Percentiles rank a stretch among this genome's conserved stretches.
Conservation (phyloP, 345 rosid genomes). For the Pugionium dolabratum region DNA sequence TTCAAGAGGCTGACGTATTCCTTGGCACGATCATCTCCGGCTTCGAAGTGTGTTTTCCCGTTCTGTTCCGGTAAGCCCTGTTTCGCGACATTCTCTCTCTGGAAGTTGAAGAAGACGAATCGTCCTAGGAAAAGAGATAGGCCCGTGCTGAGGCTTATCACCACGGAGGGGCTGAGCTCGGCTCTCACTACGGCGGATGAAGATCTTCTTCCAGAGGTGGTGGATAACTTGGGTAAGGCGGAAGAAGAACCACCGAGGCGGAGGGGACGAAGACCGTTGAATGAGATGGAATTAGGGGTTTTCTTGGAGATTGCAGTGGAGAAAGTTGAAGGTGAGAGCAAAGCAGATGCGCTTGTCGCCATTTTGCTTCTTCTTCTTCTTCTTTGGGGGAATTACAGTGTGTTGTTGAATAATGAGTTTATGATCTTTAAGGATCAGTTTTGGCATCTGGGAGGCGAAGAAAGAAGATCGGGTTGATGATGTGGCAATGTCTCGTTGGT, state of each 20-base stretch:
- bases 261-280: constrained; percentile 48
- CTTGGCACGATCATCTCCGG: constrained; percentile 88
- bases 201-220: constrained; percentile 29
- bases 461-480: constrained; percentile 27
- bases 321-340: constrained; percentile 37
- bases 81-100: constrained; percentile 93
- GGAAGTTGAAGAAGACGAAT: constrained; percentile 99
- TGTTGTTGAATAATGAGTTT: neutral
- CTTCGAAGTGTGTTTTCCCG: constrained; percentile 91
- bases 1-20: constrained; percentile 90
- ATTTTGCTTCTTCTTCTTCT: constrained; percentile 16
- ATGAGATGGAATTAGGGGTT: constrained; percentile 38
- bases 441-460: constrained; percentile 4
- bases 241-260: constrained; percentile 34
- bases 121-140: constrained; percentile 91
- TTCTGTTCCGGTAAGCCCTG: constrained; percentile 96
- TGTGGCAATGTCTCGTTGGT: constrained; percentile 38
- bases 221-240: constrained; percentile 31
- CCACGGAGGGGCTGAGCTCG: constrained; percentile 71
- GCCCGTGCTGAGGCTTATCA: constrained; percentile 95
- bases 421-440: constrained; percentile 10
- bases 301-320: constrained; percentile 27
- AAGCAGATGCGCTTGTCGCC: constrained; percentile 42
- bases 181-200: constrained; percentile 52
- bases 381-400: neutral